Conservation (phyloP, 1,139 yeast genomes). For the Hyphopichia buzzinii region DNA sequence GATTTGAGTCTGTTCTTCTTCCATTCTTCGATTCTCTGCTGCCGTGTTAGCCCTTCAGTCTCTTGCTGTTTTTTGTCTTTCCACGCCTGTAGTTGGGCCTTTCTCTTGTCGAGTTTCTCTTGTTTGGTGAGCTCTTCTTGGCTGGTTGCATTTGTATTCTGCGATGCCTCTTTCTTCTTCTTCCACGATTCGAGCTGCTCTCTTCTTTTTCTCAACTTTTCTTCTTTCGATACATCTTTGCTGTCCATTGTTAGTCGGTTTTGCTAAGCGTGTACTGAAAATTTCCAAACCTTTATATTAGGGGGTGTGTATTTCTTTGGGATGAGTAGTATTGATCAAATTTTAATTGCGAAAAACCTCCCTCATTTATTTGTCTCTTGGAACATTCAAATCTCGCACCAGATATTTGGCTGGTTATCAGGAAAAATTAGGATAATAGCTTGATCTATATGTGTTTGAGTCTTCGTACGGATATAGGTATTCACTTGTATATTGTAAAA, state of each 20-base stretch:
- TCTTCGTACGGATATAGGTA: not conserved
- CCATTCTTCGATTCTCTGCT: conserved; percentile 41
- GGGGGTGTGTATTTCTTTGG: too few relatives aligned
- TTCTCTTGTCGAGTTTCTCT: conserved; percentile 35
- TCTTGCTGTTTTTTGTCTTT: conserved; percentile 16
- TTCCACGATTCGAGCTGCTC: conserved; percentile 45
- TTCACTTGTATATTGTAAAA: too few relatives aligned
- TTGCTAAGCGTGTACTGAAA: too few relatives aligned
- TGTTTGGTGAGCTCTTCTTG: conserved; percentile 22
- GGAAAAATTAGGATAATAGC: too few relatives aligned
- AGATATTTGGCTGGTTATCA: not conserved
- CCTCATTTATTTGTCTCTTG: too few relatives aligned
- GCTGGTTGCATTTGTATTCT: not conserved
- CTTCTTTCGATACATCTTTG: conserved; percentile 24
- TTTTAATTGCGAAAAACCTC: too few relatives aligned
- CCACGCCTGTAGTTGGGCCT: conserved; percentile 43
- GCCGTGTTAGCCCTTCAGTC: conserved; percentile 19
- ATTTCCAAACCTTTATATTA: too few relatives aligned
- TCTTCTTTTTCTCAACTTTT: conserved; percentile 34
- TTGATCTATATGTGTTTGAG: not conserved
- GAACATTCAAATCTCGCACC: too few relatives aligned
- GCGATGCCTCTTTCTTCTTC: conserved; percentile 22
- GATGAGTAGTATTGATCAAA: too few relatives aligned
- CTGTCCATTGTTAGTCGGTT: conserved; percentile 8
- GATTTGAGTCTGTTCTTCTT: conserved; percentile 23